These are phyloP conservation scores for Aureobasidium sp. DNA, from an alignment of 2,329 filamentous ascomycete genomes.

Conservation along the genomic window DNA sequence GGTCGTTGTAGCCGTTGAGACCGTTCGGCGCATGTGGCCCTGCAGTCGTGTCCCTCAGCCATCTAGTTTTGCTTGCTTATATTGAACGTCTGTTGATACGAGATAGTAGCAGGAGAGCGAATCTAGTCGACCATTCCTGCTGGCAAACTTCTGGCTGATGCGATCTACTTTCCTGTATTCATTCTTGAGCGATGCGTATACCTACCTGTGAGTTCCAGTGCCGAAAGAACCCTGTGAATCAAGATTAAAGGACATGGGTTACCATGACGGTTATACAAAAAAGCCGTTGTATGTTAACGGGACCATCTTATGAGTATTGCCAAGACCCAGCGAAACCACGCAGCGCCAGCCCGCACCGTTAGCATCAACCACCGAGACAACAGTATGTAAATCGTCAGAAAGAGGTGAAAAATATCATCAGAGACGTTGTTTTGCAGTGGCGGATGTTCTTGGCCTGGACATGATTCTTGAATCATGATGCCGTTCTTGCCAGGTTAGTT, in stretches of 20 bases:
- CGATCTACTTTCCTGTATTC: neutral
- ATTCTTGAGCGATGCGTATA: neutral
- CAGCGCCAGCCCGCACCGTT: slow-evolving; percentile 3
- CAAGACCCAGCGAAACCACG: slow-evolving; percentile 7
- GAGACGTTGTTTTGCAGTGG: slow-evolving; percentile 3
- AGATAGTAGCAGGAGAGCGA: neutral
- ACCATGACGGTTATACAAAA: slow-evolving; percentile 10
- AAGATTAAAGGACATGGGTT: slow-evolving; percentile 4
- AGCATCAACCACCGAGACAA: slow-evolving; percentile 11
- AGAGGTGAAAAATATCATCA: neutral
- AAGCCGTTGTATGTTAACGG: slow-evolving; percentile 10
- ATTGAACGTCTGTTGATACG: neutral
- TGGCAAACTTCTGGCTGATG: neutral
- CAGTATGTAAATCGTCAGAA: neutral
- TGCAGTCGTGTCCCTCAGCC: slow-evolving; percentile 3
- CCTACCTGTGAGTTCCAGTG: neutral
- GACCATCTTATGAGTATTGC: slow-evolving; percentile 9
- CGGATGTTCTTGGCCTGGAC: neutral
- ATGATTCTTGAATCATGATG: slow-evolving; percentile 1
- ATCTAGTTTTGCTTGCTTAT: neutral
- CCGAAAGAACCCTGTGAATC: neutral
- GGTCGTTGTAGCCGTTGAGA: slow-evolving; percentile 6
- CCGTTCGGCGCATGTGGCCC: slow-evolving; percentile 10
- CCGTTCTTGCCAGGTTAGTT: neutral
- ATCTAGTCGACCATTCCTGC: neutral